Evolutionary conservation across 164 flowering plant species (phyloP), one percentile per base, ranked within the genome.

Genomic region (Kalanchoe fedtschenkoi): DNA sequence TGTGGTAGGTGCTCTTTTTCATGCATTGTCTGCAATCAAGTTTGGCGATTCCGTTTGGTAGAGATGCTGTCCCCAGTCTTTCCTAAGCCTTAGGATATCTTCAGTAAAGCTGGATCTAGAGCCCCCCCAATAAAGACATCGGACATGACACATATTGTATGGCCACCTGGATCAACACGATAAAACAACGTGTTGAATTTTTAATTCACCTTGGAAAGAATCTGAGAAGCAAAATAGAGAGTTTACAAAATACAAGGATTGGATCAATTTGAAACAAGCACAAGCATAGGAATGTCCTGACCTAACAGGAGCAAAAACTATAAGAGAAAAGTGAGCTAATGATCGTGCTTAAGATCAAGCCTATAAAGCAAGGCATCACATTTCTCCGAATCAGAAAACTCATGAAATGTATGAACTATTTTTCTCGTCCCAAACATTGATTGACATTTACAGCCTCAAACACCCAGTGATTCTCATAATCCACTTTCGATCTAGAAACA

Each of bases 41-140:
- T 90, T 81, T 26, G 99, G 99, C 44, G 61, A 71, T 69, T 90
- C 88, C 37, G 81, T 89, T 47, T 79, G 81, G 74, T 97, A 95
- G 16, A 95, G 79, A 70, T 88, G 88, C 67, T 90, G 93, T 41
- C 80, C 79, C 97, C 97, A 90, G 58, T 77, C 95, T 72, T 78
- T 90, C 14, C 97, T 76, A 3, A 95, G 84, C 66, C 97, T 78
- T 58, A 85, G 34, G 59, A 93, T 90, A 72, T 93, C 97, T 66
- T 95, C 97, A 0, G 99, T 95, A 78, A 95, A 95, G 11, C 96
- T 90, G 34, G 99, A 90, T n/a, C 99, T 97, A 8, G 93, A 69
- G 9, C 97, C 69, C 97, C 69, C 59, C 96, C 99, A 39, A 95
- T 84, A 71, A 90, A 95, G 61, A 86, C 96, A 38, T 68, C 71